These are phyloP conservation scores for Panellus pusillus DNA, from an alignment of 768 basidiomycete genomes.

Conservation along the genomic window DNA sequence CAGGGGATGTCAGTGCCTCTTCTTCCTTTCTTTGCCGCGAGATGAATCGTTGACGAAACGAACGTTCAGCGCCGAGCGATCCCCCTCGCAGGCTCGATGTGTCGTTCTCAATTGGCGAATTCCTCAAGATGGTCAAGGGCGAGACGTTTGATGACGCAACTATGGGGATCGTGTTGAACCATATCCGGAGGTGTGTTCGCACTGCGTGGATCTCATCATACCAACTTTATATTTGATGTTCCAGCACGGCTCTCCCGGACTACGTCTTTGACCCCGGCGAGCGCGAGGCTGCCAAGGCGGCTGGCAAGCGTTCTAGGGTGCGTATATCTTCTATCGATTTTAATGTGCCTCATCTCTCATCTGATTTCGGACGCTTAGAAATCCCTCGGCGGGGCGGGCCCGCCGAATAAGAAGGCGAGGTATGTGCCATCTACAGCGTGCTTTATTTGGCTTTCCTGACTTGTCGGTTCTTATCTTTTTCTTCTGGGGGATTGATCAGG, in stretches of 20 bases:
- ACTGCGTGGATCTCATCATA: neutral
- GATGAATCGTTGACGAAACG: neutral
- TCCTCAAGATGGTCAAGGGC: conserved; percentile 67
- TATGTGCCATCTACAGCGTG: neutral
- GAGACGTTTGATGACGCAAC: conserved; percentile 68
- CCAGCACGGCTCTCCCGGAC: conserved; percentile 56
- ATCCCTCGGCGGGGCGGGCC: conserved; percentile 9
- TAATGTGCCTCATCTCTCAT: neutral
- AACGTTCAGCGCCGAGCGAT: neutral
- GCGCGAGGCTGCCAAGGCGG: conserved; percentile 46
- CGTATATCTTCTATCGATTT: conserved; percentile 19
- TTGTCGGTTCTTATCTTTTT: no score
- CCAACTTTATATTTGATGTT: neutral
- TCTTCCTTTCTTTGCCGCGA: neutral
- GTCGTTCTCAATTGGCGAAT: conserved; percentile 72
- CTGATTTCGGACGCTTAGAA: neutral
- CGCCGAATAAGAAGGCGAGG: conserved; percentile 12
- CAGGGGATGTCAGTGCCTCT: conserved; percentile 66
- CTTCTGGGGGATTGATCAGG: no score
- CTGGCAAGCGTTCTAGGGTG: conserved; percentile 55
- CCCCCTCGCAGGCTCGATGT: conserved; percentile 40
- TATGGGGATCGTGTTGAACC: conserved; percentile 73
- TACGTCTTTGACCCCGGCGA: conserved; percentile 63
- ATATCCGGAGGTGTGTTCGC: conserved; percentile 38
- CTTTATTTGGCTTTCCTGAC: no score